phyloP scores from a whole-genome alignment of 1,139 yeast species.

The Pichia sp. region DNA sequence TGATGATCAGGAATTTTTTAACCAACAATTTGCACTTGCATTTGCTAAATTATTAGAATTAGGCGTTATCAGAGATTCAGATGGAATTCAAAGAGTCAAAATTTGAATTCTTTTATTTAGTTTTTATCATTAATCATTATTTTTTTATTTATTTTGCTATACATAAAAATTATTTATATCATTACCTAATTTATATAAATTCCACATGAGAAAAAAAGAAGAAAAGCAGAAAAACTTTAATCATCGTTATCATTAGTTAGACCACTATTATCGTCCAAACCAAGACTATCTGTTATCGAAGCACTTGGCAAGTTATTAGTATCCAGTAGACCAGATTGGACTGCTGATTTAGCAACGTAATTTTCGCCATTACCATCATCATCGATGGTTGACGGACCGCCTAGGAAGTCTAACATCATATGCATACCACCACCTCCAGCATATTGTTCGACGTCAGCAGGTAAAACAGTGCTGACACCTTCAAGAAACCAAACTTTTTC shows the following conservation, averaged over 20 bases:
- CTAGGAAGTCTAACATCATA: slow-evolving; percentile 81
- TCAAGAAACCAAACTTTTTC: slow-evolving; percentile 92
- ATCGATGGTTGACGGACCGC: slow-evolving; percentile 55
- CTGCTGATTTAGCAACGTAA: slow-evolving; percentile 36
- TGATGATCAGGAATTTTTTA: slow-evolving; percentile 59
- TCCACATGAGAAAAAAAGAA: no score
- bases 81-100: slow-evolving; percentile 28
- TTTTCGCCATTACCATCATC: slow-evolving; percentile 37
- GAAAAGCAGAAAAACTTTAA: no score
- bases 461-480: slow-evolving; percentile 82
- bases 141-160: slow-evolving; percentile 3
- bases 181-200: no score
- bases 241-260: slow-evolving; percentile 14
- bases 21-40: slow-evolving; percentile 65
- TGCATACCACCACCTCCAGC: slow-evolving; percentile 88
- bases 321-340: slow-evolving; percentile 40
- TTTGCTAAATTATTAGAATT: slow-evolving; percentile 66
- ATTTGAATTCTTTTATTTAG: no score
- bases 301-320: slow-evolving; percentile 55
- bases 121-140: neutral
- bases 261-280: slow-evolving; percentile 24
- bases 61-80: slow-evolving; percentile 45
- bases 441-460: slow-evolving; percentile 77
- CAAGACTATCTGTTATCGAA: slow-evolving; percentile 26
- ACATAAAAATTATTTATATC: neutral